These are phyloP conservation scores for Nepenthes alata DNA, from an alignment of 179 eudicot genomes.

Conservation along the genomic window DNA sequence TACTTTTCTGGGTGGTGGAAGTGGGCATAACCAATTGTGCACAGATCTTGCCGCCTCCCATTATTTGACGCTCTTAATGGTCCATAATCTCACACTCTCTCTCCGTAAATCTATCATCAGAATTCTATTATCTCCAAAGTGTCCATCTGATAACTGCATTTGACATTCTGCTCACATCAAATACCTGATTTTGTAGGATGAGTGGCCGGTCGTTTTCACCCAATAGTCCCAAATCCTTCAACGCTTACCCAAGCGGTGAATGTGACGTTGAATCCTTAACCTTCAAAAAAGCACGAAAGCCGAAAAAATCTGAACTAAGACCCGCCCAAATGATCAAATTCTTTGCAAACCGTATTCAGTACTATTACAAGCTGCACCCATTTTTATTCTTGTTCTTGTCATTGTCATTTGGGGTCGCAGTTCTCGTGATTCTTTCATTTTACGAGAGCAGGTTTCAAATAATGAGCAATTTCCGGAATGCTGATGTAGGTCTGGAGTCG, in stretches of 20 bases:
- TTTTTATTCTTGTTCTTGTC: conserved; percentile 32
- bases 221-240: conserved; percentile 60
- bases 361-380: conserved; percentile 58
- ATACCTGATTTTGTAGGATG: conserved; percentile 15
- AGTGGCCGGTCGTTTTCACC: conserved; percentile 43
- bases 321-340: conserved; percentile 49
- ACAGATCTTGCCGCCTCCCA: no score
- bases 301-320: conserved; percentile 24
- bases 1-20: no score
- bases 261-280: conserved; percentile 74
- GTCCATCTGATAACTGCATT: no score
- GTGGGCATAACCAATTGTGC: no score
- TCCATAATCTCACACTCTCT: no score
- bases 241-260: conserved; percentile 64
- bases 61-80: no score
- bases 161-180: not conserved
- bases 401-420: conserved; percentile 43
- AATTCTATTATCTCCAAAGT: no score
- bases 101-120: no score
- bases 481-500: conserved; percentile 13
- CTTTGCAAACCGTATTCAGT: conserved; percentile 27
- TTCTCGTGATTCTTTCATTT: conserved; percentile 36
- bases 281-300: conserved; percentile 38
- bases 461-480: conserved; percentile 21
- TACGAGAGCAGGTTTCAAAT: conserved; percentile 26